These are phyloP conservation scores for Myxozyma sirexii DNA, from an alignment of 805 yeast species.

Conservation along the genomic window DNA sequence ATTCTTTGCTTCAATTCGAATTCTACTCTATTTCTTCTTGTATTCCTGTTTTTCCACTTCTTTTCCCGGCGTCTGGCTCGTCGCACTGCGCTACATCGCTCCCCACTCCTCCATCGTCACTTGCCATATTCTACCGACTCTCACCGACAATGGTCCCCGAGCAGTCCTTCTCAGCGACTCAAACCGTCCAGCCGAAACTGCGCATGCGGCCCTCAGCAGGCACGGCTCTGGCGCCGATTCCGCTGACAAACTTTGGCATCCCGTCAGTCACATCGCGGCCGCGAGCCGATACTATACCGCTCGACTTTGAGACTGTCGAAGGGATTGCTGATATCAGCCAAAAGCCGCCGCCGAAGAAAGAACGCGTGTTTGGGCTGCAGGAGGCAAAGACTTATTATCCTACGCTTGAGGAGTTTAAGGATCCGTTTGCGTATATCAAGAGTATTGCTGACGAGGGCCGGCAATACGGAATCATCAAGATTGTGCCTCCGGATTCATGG, in stretches of 20 bases:
- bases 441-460: constrained; percentile 55
- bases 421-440: constrained; percentile 70
- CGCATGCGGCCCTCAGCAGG: constrained; percentile 5
- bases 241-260: constrained; percentile 22
- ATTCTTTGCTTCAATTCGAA: no score
- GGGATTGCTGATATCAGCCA: not conserved
- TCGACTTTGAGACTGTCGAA: constrained; percentile 21
- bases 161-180: not conserved
- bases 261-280: constrained; percentile 30
- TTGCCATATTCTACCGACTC: not conserved
- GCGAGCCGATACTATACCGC: constrained; percentile 21
- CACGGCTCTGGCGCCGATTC: constrained; percentile 11
- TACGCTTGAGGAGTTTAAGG: constrained; percentile 55
- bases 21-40: no score
- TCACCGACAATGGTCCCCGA: constrained; percentile 10
- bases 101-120: no score
- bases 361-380: constrained; percentile 41
- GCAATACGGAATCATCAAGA: constrained; percentile 72
- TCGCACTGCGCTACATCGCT: no score
- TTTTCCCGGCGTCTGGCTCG: no score
- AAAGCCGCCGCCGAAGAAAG: constrained; percentile 27
- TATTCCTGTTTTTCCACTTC: no score
- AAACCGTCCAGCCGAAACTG: constrained; percentile 8
- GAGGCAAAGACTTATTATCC: constrained; percentile 63
- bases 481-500: constrained; percentile 61